Percentiles rank a stretch among this genome's conserved stretches.
Evolutionary conservation across 768 basidiomycete species (phyloP).

Genomic region (Phallus indusiatus): DNA sequence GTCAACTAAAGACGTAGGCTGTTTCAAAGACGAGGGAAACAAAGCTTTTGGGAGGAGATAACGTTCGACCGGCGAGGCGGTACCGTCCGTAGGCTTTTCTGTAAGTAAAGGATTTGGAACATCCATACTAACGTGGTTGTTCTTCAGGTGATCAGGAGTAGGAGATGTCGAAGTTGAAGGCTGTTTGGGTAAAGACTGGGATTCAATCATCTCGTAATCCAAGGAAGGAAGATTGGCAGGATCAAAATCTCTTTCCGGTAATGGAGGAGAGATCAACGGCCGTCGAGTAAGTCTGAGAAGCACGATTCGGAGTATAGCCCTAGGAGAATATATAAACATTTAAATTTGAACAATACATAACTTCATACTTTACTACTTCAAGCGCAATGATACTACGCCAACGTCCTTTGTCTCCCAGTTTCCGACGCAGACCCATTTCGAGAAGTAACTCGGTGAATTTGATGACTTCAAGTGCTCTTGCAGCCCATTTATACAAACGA

Average conservation of each 20-base stretch:
- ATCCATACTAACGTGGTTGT: slow-evolving; percentile 57
- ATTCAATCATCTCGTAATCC: slow-evolving; percentile 38
- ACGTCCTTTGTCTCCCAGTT: slow-evolving; percentile 48
- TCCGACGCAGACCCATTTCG: slow-evolving; percentile 81
- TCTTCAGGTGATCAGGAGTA: slow-evolving; percentile 74
- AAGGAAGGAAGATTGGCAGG: slow-evolving; percentile 52
- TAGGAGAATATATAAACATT: slow-evolving; percentile 22
- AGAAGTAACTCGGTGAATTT: slow-evolving; percentile 75
- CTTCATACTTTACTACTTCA: slow-evolving; percentile 74
- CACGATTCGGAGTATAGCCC: slow-evolving; percentile 64
- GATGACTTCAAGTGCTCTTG: slow-evolving; percentile 65
- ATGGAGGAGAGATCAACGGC: slow-evolving; percentile 66
- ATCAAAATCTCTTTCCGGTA: slow-evolving; percentile 85
- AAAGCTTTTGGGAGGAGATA: slow-evolving; percentile 77
- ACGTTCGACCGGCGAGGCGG: slow-evolving; percentile 60
- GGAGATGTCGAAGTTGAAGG: slow-evolving; percentile 51
- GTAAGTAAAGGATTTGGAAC: slow-evolving; percentile 54
- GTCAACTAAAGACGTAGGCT: slow-evolving; percentile 56
- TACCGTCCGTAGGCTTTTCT: slow-evolving; percentile 38
- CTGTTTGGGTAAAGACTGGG: slow-evolving; percentile 35
- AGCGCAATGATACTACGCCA: slow-evolving; percentile 74
- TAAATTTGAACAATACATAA: neutral
- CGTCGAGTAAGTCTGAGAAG: slow-evolving; percentile 68
- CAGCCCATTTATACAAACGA: slow-evolving; percentile 65
- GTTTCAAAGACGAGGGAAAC: slow-evolving; percentile 60